Evolutionary conservation across 2,329 filamentous ascomycete genomes (phyloP).

Genomic region (Colletotrichum lindemuthianum): DNA sequence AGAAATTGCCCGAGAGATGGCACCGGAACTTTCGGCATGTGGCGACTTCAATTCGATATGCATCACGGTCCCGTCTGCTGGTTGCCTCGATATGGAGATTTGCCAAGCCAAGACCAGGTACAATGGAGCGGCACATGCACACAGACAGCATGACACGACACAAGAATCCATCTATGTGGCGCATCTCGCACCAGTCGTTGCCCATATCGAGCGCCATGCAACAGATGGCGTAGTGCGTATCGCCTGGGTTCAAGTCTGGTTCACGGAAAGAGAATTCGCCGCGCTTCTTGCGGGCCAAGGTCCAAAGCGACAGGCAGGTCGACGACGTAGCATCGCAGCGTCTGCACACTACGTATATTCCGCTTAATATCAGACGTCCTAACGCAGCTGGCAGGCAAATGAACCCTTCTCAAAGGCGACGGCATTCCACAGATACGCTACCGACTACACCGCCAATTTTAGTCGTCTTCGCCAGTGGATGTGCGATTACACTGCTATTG

Average conservation of each 20-base stretch:
- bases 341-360: no score
- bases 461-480: no score
- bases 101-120: constrained; percentile 10
- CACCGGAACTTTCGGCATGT: neutral
- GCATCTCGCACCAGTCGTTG: neutral
- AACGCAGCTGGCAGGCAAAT: no score
- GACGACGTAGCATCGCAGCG: neutral
- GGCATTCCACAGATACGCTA: no score
- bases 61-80: neutral
- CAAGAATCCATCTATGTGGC: constrained; percentile 1
- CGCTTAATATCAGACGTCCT: no score
- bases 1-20: no score
- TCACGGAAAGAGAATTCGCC: constrained; percentile 27
- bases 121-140: neutral
- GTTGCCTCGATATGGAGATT: neutral
- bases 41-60: neutral
- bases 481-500: no score
- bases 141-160: neutral
- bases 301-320: neutral
- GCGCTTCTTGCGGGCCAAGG: neutral
- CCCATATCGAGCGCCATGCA: neutral
- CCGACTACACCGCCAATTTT: no score
- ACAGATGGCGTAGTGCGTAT: neutral
- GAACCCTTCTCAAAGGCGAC: no score
- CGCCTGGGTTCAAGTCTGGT: constrained; percentile 5